phyloP scores from a whole-genome alignment of 768 basidiomycete genomes.

The Chiua virens region DNA sequence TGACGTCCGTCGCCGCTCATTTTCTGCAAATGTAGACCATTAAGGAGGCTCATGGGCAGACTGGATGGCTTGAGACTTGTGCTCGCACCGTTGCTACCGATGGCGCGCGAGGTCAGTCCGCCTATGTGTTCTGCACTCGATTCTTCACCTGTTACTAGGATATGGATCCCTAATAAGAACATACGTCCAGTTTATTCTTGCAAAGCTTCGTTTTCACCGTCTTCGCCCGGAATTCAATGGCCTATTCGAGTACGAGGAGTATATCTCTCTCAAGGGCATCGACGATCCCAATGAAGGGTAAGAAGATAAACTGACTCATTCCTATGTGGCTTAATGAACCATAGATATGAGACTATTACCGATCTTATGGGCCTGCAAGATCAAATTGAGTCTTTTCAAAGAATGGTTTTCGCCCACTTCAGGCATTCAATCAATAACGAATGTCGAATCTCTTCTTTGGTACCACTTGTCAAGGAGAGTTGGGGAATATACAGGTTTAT shows the following conservation, averaged over 20 bases:
- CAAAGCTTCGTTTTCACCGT: conserved; percentile 95
- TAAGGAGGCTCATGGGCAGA: conserved; percentile 96
- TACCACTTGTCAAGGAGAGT: conserved; percentile 97
- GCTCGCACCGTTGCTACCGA: conserved; percentile 83
- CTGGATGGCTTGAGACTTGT: conserved; percentile 97
- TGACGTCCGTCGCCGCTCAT: conserved; percentile 9
- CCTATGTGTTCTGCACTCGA: background rate
- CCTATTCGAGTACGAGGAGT: conserved; percentile 98
- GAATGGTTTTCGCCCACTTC: conserved; percentile 96
- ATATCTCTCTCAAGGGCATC: conserved; percentile 94
- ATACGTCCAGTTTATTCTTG: conserved; percentile 93
- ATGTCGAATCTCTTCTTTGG: conserved; percentile 93
- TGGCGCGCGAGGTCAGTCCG: conserved; percentile 64
- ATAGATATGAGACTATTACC: conserved; percentile 94
- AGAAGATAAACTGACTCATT: conserved; percentile 23
- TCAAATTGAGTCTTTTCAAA: conserved; percentile 98
- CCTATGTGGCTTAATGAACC: conserved; percentile 8
- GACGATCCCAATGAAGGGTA: conserved; percentile 99
- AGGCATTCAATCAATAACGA: conserved; percentile 90
- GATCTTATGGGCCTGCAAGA: conserved; percentile 98
- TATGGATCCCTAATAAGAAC: conserved; percentile 92
- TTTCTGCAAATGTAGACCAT: conserved; percentile 61
- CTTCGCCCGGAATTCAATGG: conserved; percentile 98
- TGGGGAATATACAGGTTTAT: conserved; percentile 99
- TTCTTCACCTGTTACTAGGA: conserved; percentile 47